Base-by-base conservation (phyloP, 2,329 filamentous ascomycete species). In the Claviceps sp. region DNA sequence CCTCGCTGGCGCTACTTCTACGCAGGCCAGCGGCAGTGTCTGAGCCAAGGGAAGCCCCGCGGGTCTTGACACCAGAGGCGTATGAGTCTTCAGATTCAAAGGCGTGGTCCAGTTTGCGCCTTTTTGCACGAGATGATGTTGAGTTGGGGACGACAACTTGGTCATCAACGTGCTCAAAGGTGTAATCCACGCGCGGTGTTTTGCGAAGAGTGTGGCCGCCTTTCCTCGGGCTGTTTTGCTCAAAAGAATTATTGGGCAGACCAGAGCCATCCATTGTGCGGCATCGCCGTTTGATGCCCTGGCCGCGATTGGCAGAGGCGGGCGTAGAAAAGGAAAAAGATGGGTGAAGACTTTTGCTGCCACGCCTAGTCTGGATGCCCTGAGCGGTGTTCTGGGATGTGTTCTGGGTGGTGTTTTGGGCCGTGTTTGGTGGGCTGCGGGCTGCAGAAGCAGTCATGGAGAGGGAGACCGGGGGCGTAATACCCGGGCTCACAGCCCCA, bases 121-220 rank as follows among this genome's bases (percentile, higher is more conserved):
- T 69, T 54, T 64, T 66, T 53, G 58, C 59, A 52, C 68, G 68
- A 49, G 65, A 62, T 17, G 64, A 61, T 17, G 65, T 62, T 8
- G 63, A 65, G 62, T 61, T 66, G 57, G 64, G 65, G 41, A 65
- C 64, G 47, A 62, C 51, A 43, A 63, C 63, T 44, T 79, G 75
- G 54, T 78, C 74, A 51, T 73, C 71, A 55, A 74, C 70, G 57
- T 77, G 74, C 58, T 75, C 72, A 59, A 73, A 69, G 38, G 74
- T 76, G 67, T 81, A 81, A 63, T 81, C 77, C 56, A 81, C 70
- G 54, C 76, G 75, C 50, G 74, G 68, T 50, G 77, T 71, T 62
- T 76, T 78, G 56, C 78, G 71, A 34, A 81, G 70, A 38, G 76
- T 78, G 64, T 80, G 78, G 48, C 78, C 77, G 50, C 78, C 77